Base-by-base conservation (phyloP, 306 rosid genomes). In the Aeschynomene evenia region DNA sequence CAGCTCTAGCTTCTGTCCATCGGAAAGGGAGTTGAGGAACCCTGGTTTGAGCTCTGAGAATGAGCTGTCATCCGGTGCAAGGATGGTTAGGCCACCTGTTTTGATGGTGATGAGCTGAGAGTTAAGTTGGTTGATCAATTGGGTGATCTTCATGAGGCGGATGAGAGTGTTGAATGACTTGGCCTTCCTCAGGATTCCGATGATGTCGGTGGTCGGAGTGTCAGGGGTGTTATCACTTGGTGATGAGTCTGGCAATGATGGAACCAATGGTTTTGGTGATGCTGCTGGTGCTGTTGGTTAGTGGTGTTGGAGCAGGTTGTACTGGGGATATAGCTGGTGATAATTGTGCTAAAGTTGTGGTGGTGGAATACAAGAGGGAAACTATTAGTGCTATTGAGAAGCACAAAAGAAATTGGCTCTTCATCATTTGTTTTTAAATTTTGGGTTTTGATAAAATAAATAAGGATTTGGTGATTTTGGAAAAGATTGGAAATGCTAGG, bases 31-130 rank as follows among this genome's bases (percentile, higher is more conserved):
- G 37, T 84, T 84, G 31, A 81, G 84, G 68, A 82, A 81, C 1
- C 88, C 85, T 14, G 84, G 40, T 43, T 84, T 72, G 60, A 84
- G 88, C 14, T 19, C 50, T 0, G 85, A 66, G 59, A 84, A 84
- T 7, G 88, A 72, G 4, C 54, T 51, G 21, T 85, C 85, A 5
- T 75, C 72, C 0, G 79, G 84, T 9, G 84, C 84, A 3, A 85
- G 71, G 6, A 85, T 9, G 28, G 89, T 81, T 12, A 79, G n/a
- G 36, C 80, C 83, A 23, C 75, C 65, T 13, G 68, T 18, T 34
- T 85, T 79, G 3, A 86, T 52, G 5, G 71, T 43, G 26, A 69
- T 55, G 28, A 85, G 82, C 80, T 79, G 81, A 16, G 65, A 55
- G 45, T 85, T 77, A 55, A 85, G 53, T 69, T 77, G 89, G 70